A percentile compares a stretch with the other conserved stretches of the same genome.
These are phyloP conservation scores for Cytospora piceicola DNA, from an alignment of 2,329 filamentous ascomycete genomes.

Conservation along the genomic window DNA sequence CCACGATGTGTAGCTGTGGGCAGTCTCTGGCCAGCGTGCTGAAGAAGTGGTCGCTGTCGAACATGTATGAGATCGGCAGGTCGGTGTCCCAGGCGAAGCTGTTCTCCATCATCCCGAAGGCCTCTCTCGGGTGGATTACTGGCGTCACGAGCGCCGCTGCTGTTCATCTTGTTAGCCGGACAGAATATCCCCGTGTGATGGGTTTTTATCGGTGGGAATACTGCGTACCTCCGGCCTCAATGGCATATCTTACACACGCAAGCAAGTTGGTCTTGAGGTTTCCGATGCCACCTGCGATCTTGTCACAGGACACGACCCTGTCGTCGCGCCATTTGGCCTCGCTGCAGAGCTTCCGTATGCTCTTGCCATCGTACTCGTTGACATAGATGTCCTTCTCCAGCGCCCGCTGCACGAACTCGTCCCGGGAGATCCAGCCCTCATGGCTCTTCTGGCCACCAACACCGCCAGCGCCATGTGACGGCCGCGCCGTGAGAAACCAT, in stretches of 20 bases:
- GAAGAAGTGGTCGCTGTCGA: constrained; percentile 29
- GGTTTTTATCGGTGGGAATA: too few relatives aligned
- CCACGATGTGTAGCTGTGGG: constrained; percentile 26
- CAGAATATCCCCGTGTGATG: too few relatives aligned
- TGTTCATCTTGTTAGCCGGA: not conserved
- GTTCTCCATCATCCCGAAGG: constrained; percentile 24
- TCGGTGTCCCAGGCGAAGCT: constrained; percentile 28
- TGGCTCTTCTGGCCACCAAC: not conserved
- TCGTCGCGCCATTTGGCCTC: constrained; percentile 27
- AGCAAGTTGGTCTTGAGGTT: constrained; percentile 29
- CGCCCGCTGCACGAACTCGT: constrained; percentile 21
- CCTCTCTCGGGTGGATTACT: constrained; percentile 18
- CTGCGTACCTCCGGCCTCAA: constrained; percentile 23
- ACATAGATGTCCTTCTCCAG: constrained; percentile 26
- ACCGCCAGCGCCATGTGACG: not conserved
- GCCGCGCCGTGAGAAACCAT: constrained; percentile 9
- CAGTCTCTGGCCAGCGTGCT: constrained; percentile 25
- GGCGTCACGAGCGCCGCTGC: constrained; percentile 25
- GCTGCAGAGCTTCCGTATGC: constrained; percentile 23
- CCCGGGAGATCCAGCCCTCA: constrained; percentile 15
- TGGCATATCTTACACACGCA: constrained; percentile 22
- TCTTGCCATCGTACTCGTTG: constrained; percentile 16
- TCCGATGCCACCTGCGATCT: constrained; percentile 28
- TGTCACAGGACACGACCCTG: constrained; percentile 22
- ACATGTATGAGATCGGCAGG: constrained; percentile 25